phyloP scores from a whole-genome alignment of 228 moss, liverwort and hornwort species.

The Sphagnum fallax region DNA sequence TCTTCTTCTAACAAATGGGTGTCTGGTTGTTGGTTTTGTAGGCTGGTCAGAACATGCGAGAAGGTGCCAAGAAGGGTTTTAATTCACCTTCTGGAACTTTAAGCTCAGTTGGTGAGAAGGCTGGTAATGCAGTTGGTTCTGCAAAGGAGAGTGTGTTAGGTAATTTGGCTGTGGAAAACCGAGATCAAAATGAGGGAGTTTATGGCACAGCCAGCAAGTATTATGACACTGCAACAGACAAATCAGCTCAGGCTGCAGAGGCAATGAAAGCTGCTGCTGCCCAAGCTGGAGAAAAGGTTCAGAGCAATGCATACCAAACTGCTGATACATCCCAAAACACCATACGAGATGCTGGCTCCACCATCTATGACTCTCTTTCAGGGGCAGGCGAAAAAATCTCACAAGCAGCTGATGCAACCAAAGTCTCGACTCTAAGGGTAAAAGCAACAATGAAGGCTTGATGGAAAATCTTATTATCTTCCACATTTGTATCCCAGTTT shows the following conservation, averaged over 20 bases:
- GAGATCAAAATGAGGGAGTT: neutral
- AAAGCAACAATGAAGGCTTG: too few species aligned
- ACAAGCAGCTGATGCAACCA: conserved; percentile 20
- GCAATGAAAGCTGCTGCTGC: too few species aligned
- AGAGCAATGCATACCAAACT: too few species aligned
- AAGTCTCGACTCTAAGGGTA: conserved; percentile 14
- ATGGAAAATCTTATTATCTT: too few species aligned
- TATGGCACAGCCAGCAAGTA: neutral
- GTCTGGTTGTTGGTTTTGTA: neutral
- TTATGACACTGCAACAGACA: neutral
- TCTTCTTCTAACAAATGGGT: too few species aligned
- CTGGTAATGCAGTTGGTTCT: neutral
- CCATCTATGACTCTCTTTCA: neutral
- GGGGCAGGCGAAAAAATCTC: conserved; percentile 20
- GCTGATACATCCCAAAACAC: too few species aligned
- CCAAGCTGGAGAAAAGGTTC: too few species aligned
- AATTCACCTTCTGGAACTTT: neutral
- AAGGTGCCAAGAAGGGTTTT: conserved; percentile 1
- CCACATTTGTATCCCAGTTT: too few species aligned
- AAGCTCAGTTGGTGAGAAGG: neutral
- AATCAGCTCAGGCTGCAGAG: too few species aligned
- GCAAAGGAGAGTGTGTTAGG: neutral
- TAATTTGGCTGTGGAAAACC: too few species aligned
- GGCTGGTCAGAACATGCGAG: conserved; percentile 1
- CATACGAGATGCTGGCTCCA: too few species aligned